Base-by-base conservation (phyloP, 257 asterid genomes). In the Salvia hispanica region DNA sequence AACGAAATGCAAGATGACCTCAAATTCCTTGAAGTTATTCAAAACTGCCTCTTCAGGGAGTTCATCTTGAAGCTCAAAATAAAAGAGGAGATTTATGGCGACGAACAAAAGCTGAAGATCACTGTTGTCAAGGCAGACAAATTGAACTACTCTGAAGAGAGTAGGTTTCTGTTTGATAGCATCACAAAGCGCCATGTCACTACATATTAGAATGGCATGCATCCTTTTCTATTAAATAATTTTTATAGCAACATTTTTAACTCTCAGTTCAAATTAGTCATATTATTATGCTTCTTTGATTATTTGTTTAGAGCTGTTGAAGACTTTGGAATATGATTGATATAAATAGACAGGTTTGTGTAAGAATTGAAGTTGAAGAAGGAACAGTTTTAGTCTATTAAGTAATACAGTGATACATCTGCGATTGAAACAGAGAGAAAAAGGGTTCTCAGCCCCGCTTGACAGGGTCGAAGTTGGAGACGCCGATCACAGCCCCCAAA, bases 391-490 rank as follows among this genome's bases (percentile, higher is more conserved):
- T 10, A 40, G 62, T 59, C 73, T 75, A 61, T 76, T 53, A 58
- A 71, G 63, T 42, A 43, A 63, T 46, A 43, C 40, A 75, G 10
- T 51, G 67, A 77, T 34, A 67, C 77, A 79, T 48, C 45, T 57
- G 31, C 31, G 50, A 79, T 70, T 71, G 77, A 76, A 78, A 72
- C 81, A 25, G 31, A 25, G 25, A 25, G 31, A 25, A 9, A 37
- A 61, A 12, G 28, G 34, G 15, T 70, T 40, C 66, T 91, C 84
- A 92, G 83, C 70, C 53, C 71, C 96, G 69, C 78, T 87, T 89
- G 77, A 92, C 95, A 37, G 96, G 98, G 62, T 89, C 98, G 48
- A 92, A 92, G 84, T 86, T 92, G 72, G 96, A 65, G 43, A 89
- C 91, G 42, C 91, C 96, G 31, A 86, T 44, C 18, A 92, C 76